Evolutionary conservation across 2,329 filamentous ascomycete species (phyloP).

Genomic region (Stylonectria norvegica): DNA sequence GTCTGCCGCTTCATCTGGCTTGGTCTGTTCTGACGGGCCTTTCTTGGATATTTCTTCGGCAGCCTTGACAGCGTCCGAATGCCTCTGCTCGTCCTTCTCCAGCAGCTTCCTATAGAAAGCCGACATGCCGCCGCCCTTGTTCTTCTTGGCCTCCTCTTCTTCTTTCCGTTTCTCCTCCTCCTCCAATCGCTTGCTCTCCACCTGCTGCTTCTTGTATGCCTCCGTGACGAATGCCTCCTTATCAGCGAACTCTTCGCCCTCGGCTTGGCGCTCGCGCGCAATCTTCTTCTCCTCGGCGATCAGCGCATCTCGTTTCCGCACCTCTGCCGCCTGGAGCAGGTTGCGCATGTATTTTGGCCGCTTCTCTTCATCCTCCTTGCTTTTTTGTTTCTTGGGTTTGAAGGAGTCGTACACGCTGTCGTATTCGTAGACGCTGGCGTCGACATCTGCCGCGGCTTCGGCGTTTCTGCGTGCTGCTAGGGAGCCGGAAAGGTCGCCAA

Average conservation of each 20-base stretch:
- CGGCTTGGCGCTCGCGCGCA: slow-evolving; percentile 71
- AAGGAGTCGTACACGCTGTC: slow-evolving; percentile 78
- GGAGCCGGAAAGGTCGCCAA: slow-evolving; percentile 64
- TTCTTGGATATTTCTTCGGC: slow-evolving; percentile 53
- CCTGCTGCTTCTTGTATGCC: slow-evolving; percentile 78
- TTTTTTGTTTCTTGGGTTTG: slow-evolving; percentile 60
- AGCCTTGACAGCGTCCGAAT: slow-evolving; percentile 67
- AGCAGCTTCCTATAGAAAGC: slow-evolving; percentile 75
- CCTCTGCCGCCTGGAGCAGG: slow-evolving; percentile 68
- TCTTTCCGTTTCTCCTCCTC: slow-evolving; percentile 67
- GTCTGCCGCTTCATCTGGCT: slow-evolving; percentile 43
- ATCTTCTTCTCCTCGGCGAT: slow-evolving; percentile 79
- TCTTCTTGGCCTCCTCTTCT: slow-evolving; percentile 62
- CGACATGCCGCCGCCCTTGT: slow-evolving; percentile 66
- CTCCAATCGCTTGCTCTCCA: slow-evolving; percentile 66
- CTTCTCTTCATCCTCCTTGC: slow-evolving; percentile 52
- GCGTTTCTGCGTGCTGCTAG: slow-evolving; percentile 61
- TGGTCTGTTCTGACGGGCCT: slow-evolving; percentile 32
- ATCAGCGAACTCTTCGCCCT: slow-evolving; percentile 75
- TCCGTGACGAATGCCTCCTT: slow-evolving; percentile 86
- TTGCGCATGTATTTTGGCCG: slow-evolving; percentile 77
- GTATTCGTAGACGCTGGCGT: slow-evolving; percentile 80
- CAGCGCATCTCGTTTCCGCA: slow-evolving; percentile 72
- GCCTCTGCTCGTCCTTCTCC: slow-evolving; percentile 65
- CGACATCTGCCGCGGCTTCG: slow-evolving; percentile 61